Evolutionary conservation across 1,139 yeast genomes (phyloP).

Genomic region (Kodamaea anthophila): DNA sequence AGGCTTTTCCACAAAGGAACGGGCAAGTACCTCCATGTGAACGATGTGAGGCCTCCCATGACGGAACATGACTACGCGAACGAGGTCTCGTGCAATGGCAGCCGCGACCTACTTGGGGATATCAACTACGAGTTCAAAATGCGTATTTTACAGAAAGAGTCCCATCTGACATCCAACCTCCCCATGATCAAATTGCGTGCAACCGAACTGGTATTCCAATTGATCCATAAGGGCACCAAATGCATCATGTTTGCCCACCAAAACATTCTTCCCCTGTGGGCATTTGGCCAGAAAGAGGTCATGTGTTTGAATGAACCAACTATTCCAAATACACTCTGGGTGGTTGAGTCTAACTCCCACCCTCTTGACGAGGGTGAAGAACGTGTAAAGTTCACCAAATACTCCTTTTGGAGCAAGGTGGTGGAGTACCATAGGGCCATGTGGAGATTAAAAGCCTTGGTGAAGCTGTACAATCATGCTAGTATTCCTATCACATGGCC

Average conservation of each 20-base stretch:
- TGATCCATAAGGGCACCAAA: slow-evolving; percentile 51
- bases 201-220: slow-evolving; percentile 50
- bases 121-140: slow-evolving; percentile 49
- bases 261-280: slow-evolving; percentile 64
- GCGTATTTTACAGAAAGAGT: slow-evolving; percentile 24
- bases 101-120: slow-evolving; percentile 39
- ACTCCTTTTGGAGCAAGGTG: slow-evolving; percentile 23
- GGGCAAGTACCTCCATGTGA: slow-evolving; percentile 53
- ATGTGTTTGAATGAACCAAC: slow-evolving; percentile 65
- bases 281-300: slow-evolving; percentile 65
- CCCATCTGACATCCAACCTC: slow-evolving; percentile 23
- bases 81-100: slow-evolving; percentile 66
- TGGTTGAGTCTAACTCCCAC: slow-evolving; percentile 55
- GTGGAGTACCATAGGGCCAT: slow-evolving; percentile 32
- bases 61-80: slow-evolving; percentile 75
- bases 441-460: too few relatives aligned
- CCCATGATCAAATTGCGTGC: slow-evolving; percentile 42
- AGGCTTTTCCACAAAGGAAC: slow-evolving; percentile 59
- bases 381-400: slow-evolving; percentile 19
- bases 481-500: slow-evolving; percentile 39
- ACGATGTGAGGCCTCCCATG: slow-evolving; percentile 62
- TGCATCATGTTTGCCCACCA: slow-evolving; percentile 63
- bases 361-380: slow-evolving; percentile 29
- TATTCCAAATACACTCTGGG: slow-evolving; percentile 55
- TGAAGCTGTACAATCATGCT: slow-evolving; percentile 12